phyloP scores from a whole-genome alignment of 202 grass and related monocot genomes.

The Carex sylvatica region DNA sequence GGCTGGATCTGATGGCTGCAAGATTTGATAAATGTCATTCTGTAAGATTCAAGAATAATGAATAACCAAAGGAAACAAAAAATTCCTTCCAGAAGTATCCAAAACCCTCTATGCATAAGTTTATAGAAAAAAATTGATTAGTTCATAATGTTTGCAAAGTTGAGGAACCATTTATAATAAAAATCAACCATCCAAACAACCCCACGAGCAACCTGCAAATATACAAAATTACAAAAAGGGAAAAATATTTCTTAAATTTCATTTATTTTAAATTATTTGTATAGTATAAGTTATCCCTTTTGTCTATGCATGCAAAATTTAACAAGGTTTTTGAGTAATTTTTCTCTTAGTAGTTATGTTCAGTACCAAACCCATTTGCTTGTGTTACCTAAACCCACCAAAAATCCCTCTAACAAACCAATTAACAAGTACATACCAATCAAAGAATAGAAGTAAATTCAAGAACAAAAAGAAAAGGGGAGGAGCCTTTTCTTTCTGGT shows the following conservation, averaged over 20 bases:
- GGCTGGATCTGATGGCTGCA: conserved; percentile 59
- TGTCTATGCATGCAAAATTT: too few species aligned
- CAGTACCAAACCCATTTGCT: neutral
- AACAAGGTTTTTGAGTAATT: neutral
- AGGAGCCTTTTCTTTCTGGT: neutral
- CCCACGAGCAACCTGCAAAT: too few species aligned
- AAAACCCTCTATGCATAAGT: too few species aligned
- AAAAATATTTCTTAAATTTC: too few species aligned
- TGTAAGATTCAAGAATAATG: neutral
- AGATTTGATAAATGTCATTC: conserved; percentile 22
- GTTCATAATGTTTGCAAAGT: neutral
- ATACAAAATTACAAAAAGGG: too few species aligned
- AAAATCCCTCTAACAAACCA: neutral
- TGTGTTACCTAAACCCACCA: neutral
- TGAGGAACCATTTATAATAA: neutral
- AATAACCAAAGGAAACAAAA: neutral
- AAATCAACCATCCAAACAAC: neutral
- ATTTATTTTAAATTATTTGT: too few species aligned
- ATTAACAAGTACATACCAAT: neutral
- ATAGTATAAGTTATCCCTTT: too few species aligned
- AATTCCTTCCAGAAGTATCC: neutral
- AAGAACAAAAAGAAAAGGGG: conserved; percentile 5
- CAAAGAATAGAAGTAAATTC: neutral
- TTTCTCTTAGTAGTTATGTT: neutral
- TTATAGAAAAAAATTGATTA: neutral